Percentiles rank a stretch among this genome's conserved stretches.
Evolutionary conservation across 768 basidiomycete genomes (phyloP).

Genomic region (Trametopsis cervina): DNA sequence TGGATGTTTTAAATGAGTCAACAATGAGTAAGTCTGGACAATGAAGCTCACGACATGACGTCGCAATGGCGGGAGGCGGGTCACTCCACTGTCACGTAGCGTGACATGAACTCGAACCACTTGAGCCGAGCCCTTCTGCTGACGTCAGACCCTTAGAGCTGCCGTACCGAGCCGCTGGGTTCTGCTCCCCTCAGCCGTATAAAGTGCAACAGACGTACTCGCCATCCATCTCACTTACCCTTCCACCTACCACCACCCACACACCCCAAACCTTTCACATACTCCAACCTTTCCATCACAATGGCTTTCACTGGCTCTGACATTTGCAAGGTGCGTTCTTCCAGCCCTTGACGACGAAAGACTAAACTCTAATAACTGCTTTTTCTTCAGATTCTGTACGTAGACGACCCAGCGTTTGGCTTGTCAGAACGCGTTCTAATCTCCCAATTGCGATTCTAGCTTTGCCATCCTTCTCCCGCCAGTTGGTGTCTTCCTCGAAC

Average conservation of each 20-base stretch:
- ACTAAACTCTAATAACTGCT: slow-evolving; percentile 3
- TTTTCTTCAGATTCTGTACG: slow-evolving; percentile 38
- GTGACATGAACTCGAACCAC: not conserved
- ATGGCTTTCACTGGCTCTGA: slow-evolving; percentile 74
- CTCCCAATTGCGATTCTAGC: slow-evolving; percentile 24
- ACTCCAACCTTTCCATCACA: slow-evolving; percentile 10
- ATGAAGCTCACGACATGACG: not conserved
- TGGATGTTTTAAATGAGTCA: too few relatives aligned
- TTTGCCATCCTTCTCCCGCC: slow-evolving; percentile 74
- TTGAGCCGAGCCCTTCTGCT: not conserved
- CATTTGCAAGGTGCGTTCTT: slow-evolving; percentile 61
- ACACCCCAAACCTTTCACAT: slow-evolving; percentile 7
- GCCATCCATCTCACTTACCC: slow-evolving; percentile 1
- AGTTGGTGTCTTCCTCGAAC: slow-evolving; percentile 82
- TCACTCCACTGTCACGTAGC: not conserved
- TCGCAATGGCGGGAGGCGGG: not conserved
- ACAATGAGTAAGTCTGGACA: too few relatives aligned
- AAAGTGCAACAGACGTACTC: not conserved
- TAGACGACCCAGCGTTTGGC: slow-evolving; percentile 2
- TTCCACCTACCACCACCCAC: not conserved
- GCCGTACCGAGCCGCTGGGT: too few relatives aligned
- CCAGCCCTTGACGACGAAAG: not conserved
- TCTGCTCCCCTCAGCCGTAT: slow-evolving; percentile 3
- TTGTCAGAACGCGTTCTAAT: not conserved
- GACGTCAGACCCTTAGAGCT: slow-evolving; percentile 11